These are phyloP conservation scores for Phoma sp. DNA, from an alignment of 2,329 filamentous ascomycete species.

Conservation along the genomic window DNA sequence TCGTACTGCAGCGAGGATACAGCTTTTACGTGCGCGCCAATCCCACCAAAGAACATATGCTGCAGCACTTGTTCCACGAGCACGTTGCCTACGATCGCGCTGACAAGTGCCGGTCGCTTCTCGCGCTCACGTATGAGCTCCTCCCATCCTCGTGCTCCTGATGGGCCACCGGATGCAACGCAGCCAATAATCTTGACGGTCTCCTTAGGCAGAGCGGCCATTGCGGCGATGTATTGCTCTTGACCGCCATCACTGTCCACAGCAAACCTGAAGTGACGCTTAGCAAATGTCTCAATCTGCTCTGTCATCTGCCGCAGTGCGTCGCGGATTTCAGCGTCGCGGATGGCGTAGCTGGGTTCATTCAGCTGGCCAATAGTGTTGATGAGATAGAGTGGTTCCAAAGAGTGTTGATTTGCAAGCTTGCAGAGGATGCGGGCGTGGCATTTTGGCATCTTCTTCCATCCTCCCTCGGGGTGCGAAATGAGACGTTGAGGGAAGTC, in stretches of 20 bases:
- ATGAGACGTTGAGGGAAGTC: background rate
- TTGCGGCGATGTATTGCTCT: background rate
- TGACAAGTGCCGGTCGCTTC: conserved; percentile 31
- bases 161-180: conserved; percentile 34
- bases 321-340: conserved; percentile 38
- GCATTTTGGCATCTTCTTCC: conserved; percentile 1
- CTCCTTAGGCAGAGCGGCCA: conserved; percentile 16
- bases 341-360: conserved; percentile 33
- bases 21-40: conserved; percentile 1
- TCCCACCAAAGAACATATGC: conserved; percentile 34
- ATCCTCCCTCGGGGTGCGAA: background rate
- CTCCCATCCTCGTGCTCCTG: conserved; percentile 30
- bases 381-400: background rate
- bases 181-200: conserved; percentile 34
- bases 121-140: conserved; percentile 26
- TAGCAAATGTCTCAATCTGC: conserved; percentile 25
- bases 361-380: background rate
- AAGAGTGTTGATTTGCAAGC: background rate
- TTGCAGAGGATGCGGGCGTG: background rate
- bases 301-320: conserved; percentile 22
- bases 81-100: conserved; percentile 39
- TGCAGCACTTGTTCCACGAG: conserved; percentile 39
- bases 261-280: conserved; percentile 14
- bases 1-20: conserved; percentile 19
- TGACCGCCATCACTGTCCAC: background rate